A percentile compares a stretch with the other conserved stretches of the same genome.
Evolutionary conservation across 371 early-diverging fungal genomes (phyloP).

Genomic region (Dentiscutata heterogama): DNA sequence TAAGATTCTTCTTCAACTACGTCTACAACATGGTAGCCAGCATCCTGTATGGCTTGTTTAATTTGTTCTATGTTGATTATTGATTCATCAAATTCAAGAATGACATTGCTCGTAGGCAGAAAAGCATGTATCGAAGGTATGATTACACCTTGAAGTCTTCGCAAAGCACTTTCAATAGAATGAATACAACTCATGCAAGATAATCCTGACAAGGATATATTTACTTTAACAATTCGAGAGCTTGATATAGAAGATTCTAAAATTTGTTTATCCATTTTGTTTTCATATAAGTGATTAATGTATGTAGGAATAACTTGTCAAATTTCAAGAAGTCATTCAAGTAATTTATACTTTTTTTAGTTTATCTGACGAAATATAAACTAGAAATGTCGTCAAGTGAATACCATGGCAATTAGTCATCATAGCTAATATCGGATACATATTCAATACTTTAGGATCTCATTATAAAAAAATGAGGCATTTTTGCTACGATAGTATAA

Average conservation of each 20-base stretch:
- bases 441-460: too few species aligned
- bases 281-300: neutral
- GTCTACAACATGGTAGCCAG: constrained; percentile 12
- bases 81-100: constrained; percentile 10
- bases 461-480: too few species aligned
- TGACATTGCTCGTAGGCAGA: constrained; percentile 4
- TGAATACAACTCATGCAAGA: constrained; percentile 29
- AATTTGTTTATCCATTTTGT: neutral
- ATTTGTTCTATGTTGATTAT: neutral
- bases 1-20: neutral
- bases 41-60: neutral
- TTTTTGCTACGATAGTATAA: too few species aligned
- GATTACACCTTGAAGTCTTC: neutral
- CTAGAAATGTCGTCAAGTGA: too few species aligned
- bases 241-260: neutral
- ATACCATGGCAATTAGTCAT: too few species aligned
- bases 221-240: constrained; percentile 3
- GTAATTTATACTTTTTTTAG: too few species aligned
- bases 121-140: neutral
- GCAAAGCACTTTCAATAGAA: constrained; percentile 10
- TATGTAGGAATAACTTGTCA: too few species aligned
- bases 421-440: too few species aligned
- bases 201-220: constrained; percentile 13
- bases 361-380: too few species aligned
- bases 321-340: too few species aligned